Base-by-base conservation (phyloP, 805 yeast species). In the Cyberlindnera maclurae region DNA sequence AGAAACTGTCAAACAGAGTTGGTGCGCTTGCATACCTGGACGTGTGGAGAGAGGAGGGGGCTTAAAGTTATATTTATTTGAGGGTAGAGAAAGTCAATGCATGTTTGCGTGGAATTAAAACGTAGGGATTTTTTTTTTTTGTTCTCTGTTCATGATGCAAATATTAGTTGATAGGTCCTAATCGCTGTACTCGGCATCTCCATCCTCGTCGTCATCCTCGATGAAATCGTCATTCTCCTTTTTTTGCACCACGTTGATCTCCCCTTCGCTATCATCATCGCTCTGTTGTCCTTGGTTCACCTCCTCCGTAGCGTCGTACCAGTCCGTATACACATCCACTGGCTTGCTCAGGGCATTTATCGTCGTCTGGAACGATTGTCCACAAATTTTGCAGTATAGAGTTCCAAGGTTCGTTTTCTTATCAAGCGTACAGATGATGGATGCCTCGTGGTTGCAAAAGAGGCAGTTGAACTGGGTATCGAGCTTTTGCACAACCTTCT, bases 221-320 rank as follows among this genome's bases (percentile, higher is more conserved):
- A 49, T 45, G 29, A 49, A 49, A 15, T 45, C 39, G 9, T 47
- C 52, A 22, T 13, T 45, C 47, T 15, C 44, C 36, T n/a, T 34
- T 28, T 33, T 39, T 40, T 46, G 54, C 16, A 40, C 33, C 9
- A 30, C 50, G 18, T 38, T 13, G 8, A 10, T 42, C 15, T 37
- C 46, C 3, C 40, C 64, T 12, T 63, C 62, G 24, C 57, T 64
- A 38, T 62, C 62, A 26, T 55, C 65, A 20, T 51, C 62, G 12
- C 54, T 62, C 5, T 49, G 50, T 11, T 54, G 63, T 38, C 63
- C 60, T 26, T 60, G 60, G 43, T 68, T 67, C 15, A 67, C 73
- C 33, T 81, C 86, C 48, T 82, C 85, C 0, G 90, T 93, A 37
- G 97, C 97, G 67, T 90, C 98, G 38, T 87, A 87, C 98, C 98